Evolutionary conservation across 78 protist genomes (phyloP).

Genomic region (Emiliania huxleyi): DNA sequence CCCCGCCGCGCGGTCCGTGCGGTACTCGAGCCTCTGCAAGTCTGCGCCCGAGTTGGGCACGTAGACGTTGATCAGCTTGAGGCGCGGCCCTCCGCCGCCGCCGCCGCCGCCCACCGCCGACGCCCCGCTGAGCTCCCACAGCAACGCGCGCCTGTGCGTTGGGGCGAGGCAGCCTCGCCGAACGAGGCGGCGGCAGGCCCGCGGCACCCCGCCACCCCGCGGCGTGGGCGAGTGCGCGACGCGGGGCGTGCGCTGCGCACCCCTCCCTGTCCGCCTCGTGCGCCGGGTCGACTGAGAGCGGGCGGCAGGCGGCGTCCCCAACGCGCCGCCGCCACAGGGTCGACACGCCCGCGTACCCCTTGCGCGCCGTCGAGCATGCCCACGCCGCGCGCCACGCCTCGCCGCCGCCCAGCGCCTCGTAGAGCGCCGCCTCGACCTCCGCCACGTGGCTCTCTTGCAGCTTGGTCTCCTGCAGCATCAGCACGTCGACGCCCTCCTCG

Average conservation of each 20-base stretch:
- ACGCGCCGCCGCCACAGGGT: not conserved
- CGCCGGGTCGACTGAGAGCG: not conserved
- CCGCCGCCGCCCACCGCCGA: too few species aligned
- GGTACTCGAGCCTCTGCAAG: not conserved
- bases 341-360: not conserved
- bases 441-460: not conserved
- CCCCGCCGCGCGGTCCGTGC: not conserved
- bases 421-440: not conserved
- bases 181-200: too few species aligned
- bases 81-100: too few species aligned
- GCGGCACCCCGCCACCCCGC: too few species aligned
- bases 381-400: not conserved
- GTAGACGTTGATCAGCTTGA: not conserved
- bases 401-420: not conserved
- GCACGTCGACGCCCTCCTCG: not conserved
- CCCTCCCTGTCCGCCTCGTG: not conserved
- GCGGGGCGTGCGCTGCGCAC: too few species aligned
- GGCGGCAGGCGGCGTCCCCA: not conserved
- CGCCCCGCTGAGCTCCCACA: too few species aligned
- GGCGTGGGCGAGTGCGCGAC: too few species aligned
- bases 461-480: slow-evolving; percentile 16
- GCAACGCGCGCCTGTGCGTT: too few species aligned
- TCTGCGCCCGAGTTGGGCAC: not conserved
- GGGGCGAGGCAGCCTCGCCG: too few species aligned
- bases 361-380: not conserved